Evolutionary conservation across 2,329 filamentous ascomycete genomes (phyloP).

Genomic region (Verticillium nubilum): DNA sequence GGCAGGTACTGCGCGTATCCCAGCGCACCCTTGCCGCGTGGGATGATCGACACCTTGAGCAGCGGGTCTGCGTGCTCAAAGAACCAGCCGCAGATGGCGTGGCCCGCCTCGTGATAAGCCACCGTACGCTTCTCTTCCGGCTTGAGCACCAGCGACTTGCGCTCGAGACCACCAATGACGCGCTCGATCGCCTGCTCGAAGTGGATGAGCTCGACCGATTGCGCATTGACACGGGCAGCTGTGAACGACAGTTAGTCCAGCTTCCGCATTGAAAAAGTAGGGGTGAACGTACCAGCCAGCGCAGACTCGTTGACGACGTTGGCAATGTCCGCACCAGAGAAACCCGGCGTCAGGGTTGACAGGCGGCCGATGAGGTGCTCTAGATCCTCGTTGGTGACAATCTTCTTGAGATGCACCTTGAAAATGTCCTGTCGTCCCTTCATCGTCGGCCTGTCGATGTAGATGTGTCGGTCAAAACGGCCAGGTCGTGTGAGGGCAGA

Average conservation of each 20-base stretch:
- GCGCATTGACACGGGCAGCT: slow-evolving; percentile 81
- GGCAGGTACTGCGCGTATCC: slow-evolving; percentile 98
- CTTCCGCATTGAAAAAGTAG: too few relatives aligned
- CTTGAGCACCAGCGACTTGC: slow-evolving; percentile 90
- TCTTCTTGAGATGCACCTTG: slow-evolving; percentile 87
- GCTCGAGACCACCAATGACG: slow-evolving; percentile 92
- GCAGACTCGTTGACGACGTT: slow-evolving; percentile 98
- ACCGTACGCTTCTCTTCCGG: slow-evolving; percentile 94
- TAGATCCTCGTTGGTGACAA: slow-evolving; percentile 85
- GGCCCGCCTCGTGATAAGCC: slow-evolving; percentile 96
- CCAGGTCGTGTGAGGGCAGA: slow-evolving; percentile 90
- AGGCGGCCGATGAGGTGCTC: slow-evolving; percentile 85
- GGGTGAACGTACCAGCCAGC: slow-evolving; percentile 68
- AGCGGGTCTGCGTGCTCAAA: slow-evolving; percentile 94
- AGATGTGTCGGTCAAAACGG: slow-evolving; percentile 93
- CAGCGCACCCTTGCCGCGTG: slow-evolving; percentile 85
- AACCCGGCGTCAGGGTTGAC: slow-evolving; percentile 88
- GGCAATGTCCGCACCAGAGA: slow-evolving; percentile 95
- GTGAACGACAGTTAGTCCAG: slow-evolving; percentile 30
- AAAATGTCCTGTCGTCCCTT: slow-evolving; percentile 95
- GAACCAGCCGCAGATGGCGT: slow-evolving; percentile 98
- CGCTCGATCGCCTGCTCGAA: slow-evolving; percentile 98
- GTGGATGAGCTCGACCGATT: slow-evolving; percentile 78
- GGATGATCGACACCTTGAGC: slow-evolving; percentile 97
- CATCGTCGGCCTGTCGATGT: slow-evolving; percentile 94